Conservation (phyloP, 768 basidiomycete species). For the Lentinula edodes region DNA sequence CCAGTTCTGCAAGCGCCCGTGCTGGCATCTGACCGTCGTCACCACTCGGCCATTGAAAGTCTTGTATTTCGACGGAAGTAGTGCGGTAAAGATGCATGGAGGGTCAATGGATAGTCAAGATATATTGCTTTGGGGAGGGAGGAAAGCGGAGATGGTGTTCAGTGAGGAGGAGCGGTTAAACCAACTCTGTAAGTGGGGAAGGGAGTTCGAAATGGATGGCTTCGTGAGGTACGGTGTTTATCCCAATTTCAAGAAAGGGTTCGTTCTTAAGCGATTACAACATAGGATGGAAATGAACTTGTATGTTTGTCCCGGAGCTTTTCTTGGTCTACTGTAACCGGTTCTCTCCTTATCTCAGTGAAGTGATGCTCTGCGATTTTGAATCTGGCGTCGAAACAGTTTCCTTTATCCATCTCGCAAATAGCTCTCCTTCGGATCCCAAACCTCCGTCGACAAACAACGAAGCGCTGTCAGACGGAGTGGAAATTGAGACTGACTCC, state of each 20-base stretch:
- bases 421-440: neutral
- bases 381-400: conserved; percentile 29
- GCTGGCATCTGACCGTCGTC: conserved; percentile 34
- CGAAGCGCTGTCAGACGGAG: neutral
- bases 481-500: neutral
- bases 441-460: neutral
- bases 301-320: conserved; percentile 20
- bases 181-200: conserved; percentile 40
- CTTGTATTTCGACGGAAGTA: conserved; percentile 49
- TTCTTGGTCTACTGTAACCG: neutral
- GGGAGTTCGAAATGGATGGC: conserved; percentile 34
- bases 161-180: conserved; percentile 30
- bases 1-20: conserved; percentile 27
- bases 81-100: conserved; percentile 34
- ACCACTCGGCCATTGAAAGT: conserved; percentile 34
- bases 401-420: conserved; percentile 31
- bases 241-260: conserved; percentile 1
- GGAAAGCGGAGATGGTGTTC: conserved; percentile 11
- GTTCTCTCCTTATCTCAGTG: conserved; percentile 20
- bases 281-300: conserved; percentile 45
- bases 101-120: conserved; percentile 45
- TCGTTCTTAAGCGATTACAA: conserved; percentile 2
- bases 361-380: conserved; percentile 46
- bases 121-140: conserved; percentile 35
- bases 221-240: conserved; percentile 32